Conservation (phyloP, 768 basidiomycete genomes). For the Dictyophora rubrovolvata region DNA sequence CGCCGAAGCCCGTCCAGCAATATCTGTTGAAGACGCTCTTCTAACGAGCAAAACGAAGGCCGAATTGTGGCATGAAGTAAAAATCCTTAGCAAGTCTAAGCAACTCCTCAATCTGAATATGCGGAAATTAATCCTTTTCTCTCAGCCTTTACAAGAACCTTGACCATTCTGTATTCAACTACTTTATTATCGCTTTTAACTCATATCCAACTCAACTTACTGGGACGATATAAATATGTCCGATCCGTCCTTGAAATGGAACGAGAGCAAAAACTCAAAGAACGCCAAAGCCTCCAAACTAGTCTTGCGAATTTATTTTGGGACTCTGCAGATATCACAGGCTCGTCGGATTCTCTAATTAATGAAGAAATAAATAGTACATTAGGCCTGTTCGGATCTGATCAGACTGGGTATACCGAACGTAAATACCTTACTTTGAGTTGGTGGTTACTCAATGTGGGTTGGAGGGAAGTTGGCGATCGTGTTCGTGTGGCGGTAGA, state of each 20-base stretch:
- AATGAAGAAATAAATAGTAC: conserved; percentile 36
- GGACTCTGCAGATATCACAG: conserved; percentile 15
- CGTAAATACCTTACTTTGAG: conserved; percentile 73
- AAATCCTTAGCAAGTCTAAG: conserved; percentile 58
- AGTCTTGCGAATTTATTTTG: conserved; percentile 29
- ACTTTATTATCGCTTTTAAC: conserved; percentile 83
- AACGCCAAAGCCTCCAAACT: conserved; percentile 32
- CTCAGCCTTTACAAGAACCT: conserved; percentile 74
- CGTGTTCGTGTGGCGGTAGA: conserved; percentile 67
- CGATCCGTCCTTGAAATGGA: conserved; percentile 53
- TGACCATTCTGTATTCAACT: conserved; percentile 79
- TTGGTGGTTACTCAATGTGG: conserved; percentile 90
- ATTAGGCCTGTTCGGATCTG: conserved; percentile 5
- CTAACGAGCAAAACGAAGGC: conserved; percentile 45
- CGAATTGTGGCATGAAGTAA: conserved; percentile 89
- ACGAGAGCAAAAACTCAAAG: conserved; percentile 44
- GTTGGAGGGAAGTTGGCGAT: conserved; percentile 78
- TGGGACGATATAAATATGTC: conserved; percentile 76
- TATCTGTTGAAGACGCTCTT: conserved; percentile 18
- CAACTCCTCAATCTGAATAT: not conserved
- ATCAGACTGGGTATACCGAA: conserved; percentile 44
- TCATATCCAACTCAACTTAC: conserved; percentile 72
- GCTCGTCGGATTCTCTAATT: conserved; percentile 20
- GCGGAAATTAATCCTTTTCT: not conserved
- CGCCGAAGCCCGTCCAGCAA: conserved; percentile 8